These are phyloP conservation scores for Trichocladium antarcticum DNA, from an alignment of 495 filamentous ascomycete species.

Conservation along the genomic window DNA sequence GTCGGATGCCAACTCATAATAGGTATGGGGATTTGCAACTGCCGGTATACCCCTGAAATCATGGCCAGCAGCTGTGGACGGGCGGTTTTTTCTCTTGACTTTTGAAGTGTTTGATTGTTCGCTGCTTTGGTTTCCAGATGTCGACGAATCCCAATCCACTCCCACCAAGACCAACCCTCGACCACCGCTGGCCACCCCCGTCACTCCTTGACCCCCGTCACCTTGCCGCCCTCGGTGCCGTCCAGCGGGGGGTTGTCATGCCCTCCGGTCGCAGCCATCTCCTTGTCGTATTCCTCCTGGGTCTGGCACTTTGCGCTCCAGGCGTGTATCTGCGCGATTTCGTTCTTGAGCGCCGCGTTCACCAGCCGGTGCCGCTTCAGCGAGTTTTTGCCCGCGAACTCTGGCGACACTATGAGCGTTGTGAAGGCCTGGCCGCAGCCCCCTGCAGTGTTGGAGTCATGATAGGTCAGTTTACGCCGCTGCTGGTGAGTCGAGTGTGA, in stretches of 20 bases:
- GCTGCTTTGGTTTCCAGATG: no score
- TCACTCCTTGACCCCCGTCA: conserved; percentile 32
- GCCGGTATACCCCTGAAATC: no score
- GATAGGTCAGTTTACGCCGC: not conserved
- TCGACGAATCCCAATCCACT: not conserved
- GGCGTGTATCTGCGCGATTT: conserved; percentile 93
- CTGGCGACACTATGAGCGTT: conserved; percentile 77
- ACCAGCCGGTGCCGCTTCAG: conserved; percentile 83
- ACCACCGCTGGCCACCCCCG: not conserved
- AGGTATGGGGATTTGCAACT: not conserved
- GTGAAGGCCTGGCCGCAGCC: conserved; percentile 95
- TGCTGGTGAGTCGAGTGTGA: not conserved
- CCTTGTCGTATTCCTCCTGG: conserved; percentile 80
- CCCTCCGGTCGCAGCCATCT: conserved; percentile 34
- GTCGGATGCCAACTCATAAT: conserved; percentile 4
- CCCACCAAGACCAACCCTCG: not conserved
- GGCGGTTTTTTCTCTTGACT: no score
- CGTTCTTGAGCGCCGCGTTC: conserved; percentile 75
- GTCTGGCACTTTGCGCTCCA: conserved; percentile 97
- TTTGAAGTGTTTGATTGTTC: no score
- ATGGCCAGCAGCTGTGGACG: no score
- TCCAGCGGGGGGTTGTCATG: conserved; percentile 31
- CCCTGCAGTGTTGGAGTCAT: conserved; percentile 39
- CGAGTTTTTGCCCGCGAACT: conserved; percentile 77
- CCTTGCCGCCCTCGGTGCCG: conserved; percentile 32